Conservation (phyloP, 2,329 filamentous ascomycete species). For the Hymenotorrendiella dingleyae region DNA sequence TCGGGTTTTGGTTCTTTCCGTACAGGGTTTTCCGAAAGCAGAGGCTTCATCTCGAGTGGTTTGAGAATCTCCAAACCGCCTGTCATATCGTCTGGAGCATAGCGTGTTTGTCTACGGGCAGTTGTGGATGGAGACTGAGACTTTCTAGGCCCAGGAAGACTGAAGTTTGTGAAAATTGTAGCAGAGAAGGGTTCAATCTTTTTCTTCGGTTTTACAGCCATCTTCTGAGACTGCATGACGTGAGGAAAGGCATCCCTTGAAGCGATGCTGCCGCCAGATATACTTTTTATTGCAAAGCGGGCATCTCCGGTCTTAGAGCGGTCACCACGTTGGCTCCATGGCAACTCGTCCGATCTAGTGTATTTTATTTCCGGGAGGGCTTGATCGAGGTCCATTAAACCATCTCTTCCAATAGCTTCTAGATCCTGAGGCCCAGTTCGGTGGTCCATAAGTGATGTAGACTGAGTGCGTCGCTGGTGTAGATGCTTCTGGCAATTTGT, state of each 20-base stretch:
- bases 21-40: background rate
- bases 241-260: conserved; percentile 22
- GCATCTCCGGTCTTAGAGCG: conserved; percentile 2
- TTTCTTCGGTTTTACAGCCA: conserved; percentile 12
- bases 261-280: conserved; percentile 14
- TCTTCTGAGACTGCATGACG: conserved; percentile 15
- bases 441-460: conserved; percentile 2
- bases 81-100: background rate
- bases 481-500: conserved; percentile 15
- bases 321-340: no score
- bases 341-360: background rate
- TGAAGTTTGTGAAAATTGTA: conserved; percentile 25
- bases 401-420: conserved; percentile 2
- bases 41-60: conserved; percentile 2
- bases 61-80: background rate
- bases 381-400: background rate
- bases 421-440: conserved; percentile 9
- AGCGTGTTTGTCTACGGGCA: background rate
- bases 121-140: background rate
- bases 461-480: conserved; percentile 1
- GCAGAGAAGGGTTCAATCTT: conserved; percentile 14
- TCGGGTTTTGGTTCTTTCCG: background rate
- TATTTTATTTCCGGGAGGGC: background rate
- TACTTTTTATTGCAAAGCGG: background rate
- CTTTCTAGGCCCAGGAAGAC: conserved; percentile 22